Evolutionary conservation across 2,329 filamentous ascomycete genomes (phyloP).

Genomic region (Aspergillus ustus): DNA sequence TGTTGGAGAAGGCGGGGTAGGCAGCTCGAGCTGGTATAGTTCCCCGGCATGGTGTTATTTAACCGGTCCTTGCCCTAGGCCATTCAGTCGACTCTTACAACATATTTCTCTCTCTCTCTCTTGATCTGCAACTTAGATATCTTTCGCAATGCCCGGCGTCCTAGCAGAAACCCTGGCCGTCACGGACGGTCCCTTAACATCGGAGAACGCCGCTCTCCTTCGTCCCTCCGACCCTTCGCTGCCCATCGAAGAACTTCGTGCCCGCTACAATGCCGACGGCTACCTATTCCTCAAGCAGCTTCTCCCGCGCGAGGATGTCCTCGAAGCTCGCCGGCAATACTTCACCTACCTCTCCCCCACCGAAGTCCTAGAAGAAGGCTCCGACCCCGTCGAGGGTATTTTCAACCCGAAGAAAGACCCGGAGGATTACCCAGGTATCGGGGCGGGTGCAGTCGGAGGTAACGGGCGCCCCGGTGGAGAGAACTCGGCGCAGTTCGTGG

Average conservation of each 20-base stretch:
- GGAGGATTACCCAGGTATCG: constrained; percentile 57
- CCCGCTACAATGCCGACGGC: constrained; percentile 54
- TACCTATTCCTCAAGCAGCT: constrained; percentile 62
- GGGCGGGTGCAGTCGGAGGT: constrained; percentile 52
- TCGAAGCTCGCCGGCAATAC: constrained; percentile 57
- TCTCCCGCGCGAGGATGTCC: constrained; percentile 58
- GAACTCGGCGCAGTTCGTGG: constrained; percentile 51
- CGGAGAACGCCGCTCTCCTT: constrained; percentile 50
- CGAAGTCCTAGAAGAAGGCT: constrained; percentile 60
- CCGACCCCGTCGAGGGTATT: constrained; percentile 57
- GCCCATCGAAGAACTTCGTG: constrained; percentile 55
- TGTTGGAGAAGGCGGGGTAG: constrained; percentile 9
- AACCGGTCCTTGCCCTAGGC: neutral
- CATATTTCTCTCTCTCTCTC: neutral
- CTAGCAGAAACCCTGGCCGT: constrained; percentile 33
- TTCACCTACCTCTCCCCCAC: constrained; percentile 60
- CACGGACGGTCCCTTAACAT: constrained; percentile 53
- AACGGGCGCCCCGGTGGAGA: constrained; percentile 54
- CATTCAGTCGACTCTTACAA: neutral
- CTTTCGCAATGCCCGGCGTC: constrained; percentile 21
- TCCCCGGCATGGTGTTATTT: neutral
- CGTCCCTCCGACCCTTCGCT: constrained; percentile 49
- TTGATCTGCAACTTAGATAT: neutral
- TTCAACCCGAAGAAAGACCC: constrained; percentile 53
- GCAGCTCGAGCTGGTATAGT: neutral